Evolutionary conservation across 306 rosid genomes (phyloP), one percentile per base, ranked within the genome.

Genomic region (Medicago arabica): DNA sequence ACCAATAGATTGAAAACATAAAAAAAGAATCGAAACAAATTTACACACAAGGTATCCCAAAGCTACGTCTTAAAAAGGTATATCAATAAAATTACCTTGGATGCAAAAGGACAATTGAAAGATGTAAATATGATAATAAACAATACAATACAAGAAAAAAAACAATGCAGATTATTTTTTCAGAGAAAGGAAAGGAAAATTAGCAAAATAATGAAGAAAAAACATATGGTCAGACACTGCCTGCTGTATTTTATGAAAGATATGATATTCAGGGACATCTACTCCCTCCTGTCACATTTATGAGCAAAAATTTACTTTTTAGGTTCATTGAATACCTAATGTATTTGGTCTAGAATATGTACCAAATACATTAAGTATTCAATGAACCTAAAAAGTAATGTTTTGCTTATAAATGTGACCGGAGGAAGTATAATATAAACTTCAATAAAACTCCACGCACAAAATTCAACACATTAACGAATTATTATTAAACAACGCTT

Each of bases 201-300:
- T 12, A 8, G 43, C 17, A 47, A 69, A 57, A 31, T 28, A 74
- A 67, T 44, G 17, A 12, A 25, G 8, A n/a, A 6, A n/a, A 54
- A 58, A 50, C 17, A 50, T 46, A 75, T 40, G 76, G 12, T 39
- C 67, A 49, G 18, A 78, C 50, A 67, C 5, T 43, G 34, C 44
- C 69, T 12, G 44, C 69, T 61, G 74, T 70, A 74, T 67, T 34
- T 57, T 51, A 57, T 50, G 59, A 25, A 14, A 78, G 34, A 75
- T 38, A 44, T 41, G 51, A 43, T 40, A 68, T 67, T 69, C 41
- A 49, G 38, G 31, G 49, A 75, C 73, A 62, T 70, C 18, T 39
- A 21, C 23, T 21, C 23, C 23, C 23, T 21, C 23, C 23, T 21
- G 23, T 21, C 23, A 21, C 23, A 21, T 21, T 21, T 21, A 1